Percentiles rank a stretch among this genome's conserved stretches.
Conservation (phyloP, 257 asterid genomes). For the Petunia axillaris region DNA sequence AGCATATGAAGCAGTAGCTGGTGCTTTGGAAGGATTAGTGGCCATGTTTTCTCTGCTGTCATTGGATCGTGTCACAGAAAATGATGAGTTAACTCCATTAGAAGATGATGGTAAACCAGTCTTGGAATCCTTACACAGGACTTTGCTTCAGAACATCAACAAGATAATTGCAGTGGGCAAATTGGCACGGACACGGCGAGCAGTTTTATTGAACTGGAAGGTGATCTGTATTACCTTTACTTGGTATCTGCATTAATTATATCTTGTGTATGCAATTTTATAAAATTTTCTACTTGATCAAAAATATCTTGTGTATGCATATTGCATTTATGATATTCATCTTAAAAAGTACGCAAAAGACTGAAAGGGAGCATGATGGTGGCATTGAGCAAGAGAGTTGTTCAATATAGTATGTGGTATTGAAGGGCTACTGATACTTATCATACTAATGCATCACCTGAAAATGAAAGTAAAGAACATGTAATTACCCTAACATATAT, state of each 20-base stretch:
- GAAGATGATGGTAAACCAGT: constrained; percentile 45
- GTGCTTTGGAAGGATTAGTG: constrained; percentile 59
- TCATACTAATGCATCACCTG: constrained; percentile 16
- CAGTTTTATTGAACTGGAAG: constrained; percentile 87
- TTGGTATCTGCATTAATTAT: constrained; percentile 24
- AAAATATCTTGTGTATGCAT: constrained; percentile 5
- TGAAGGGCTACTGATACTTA: background rate
- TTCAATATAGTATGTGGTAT: background rate
- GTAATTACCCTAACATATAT: background rate
- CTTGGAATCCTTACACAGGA: constrained; percentile 60
- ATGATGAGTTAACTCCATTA: constrained; percentile 37
- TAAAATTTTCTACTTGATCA: no score
- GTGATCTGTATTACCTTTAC: constrained; percentile 41
- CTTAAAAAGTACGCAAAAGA: background rate
- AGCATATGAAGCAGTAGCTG: constrained; percentile 77
- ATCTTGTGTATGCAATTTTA: background rate
- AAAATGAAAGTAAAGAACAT: constrained; percentile 15
- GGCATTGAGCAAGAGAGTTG: constrained; percentile 3
- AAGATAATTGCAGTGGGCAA: constrained; percentile 60
- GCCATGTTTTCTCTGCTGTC: constrained; percentile 54
- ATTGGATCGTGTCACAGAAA: constrained; percentile 47
- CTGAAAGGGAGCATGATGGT: constrained; percentile 13
- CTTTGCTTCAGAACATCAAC: constrained; percentile 63
- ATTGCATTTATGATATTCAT: constrained; percentile 4
- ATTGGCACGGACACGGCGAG: constrained; percentile 73